Conservation (phyloP, 192 early-diverging fungal genomes). For the Coemansia sp. region DNA sequence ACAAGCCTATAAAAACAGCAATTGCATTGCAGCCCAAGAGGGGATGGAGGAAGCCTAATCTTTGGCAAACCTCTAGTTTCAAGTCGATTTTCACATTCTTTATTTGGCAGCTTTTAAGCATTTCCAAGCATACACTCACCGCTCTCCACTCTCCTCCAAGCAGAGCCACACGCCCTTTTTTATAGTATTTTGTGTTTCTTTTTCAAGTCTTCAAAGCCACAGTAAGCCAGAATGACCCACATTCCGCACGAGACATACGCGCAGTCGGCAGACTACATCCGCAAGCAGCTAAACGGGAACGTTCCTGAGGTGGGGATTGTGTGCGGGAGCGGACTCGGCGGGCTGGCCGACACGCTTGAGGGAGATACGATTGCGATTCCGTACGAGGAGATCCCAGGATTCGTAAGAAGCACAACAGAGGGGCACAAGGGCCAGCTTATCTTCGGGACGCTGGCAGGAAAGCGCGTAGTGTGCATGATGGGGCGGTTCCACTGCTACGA, state of each 20-base stretch:
- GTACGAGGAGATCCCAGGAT: conserved; percentile 85
- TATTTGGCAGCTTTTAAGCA: no score
- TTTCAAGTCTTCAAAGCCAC: not conserved
- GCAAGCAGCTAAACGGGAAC: conserved; percentile 18
- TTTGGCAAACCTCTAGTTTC: no score
- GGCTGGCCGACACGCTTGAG: conserved; percentile 74
- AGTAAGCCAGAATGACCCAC: conserved; percentile 11
- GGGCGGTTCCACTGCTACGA: conserved; percentile 93
- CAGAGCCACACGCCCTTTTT: no score
- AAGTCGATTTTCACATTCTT: no score
- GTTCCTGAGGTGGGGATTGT: conserved; percentile 71
- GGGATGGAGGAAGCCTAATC: no score
- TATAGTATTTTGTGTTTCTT: not conserved
- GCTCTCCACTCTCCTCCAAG: no score
- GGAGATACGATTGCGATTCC: conserved; percentile 60
- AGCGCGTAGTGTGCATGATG: conserved; percentile 82
- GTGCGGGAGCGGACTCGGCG: conserved; percentile 87
- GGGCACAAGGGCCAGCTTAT: conserved; percentile 66
- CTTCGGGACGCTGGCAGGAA: conserved; percentile 77
- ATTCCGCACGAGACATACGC: conserved; percentile 43
- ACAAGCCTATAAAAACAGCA: no score
- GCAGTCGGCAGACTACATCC: conserved; percentile 40
- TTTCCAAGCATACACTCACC: no score
- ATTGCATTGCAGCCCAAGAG: no score
- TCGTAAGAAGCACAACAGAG: conserved; percentile 68